These are phyloP conservation scores for Beauveria sp. DNA, from an alignment of 2,329 filamentous ascomycete species.

Conservation along the genomic window DNA sequence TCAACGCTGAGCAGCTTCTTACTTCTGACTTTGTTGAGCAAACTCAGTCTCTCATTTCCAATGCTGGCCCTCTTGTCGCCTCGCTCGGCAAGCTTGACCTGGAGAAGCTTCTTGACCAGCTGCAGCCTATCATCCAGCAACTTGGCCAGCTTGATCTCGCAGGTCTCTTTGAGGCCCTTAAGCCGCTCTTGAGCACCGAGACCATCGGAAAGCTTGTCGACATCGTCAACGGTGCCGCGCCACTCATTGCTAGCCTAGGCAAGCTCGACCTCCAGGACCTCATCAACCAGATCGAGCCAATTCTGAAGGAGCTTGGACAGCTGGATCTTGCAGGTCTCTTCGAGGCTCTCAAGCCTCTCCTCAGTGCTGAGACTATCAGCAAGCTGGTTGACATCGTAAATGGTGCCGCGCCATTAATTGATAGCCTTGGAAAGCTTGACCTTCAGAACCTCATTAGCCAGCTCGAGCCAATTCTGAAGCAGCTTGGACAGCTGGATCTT, in stretches of 20 bases:
- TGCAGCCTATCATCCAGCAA: conserved; percentile 21
- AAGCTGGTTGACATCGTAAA: conserved; percentile 9
- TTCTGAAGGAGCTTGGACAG: conserved; percentile 17
- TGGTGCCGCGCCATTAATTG: conserved; percentile 9
- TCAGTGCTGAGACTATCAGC: conserved; percentile 9
- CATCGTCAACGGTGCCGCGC: conserved; percentile 2
- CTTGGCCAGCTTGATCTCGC: conserved; percentile 14
- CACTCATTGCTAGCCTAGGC: conserved; percentile 2
- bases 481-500: conserved; percentile 15
- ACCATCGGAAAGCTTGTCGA: conserved; percentile 3
- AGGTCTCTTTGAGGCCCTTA: conserved; percentile 13
- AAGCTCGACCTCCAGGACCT: conserved; percentile 14
- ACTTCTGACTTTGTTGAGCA: conserved; percentile 11
- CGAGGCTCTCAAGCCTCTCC: conserved; percentile 12
- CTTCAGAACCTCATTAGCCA: conserved; percentile 17
- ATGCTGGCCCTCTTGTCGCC: conserved; percentile 11
- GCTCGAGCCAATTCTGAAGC: conserved; percentile 21
- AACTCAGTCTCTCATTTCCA: conserved; percentile 14
- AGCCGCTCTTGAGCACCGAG: conserved; percentile 9
- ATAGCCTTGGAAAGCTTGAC: conserved; percentile 11
- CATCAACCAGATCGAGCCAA: conserved; percentile 20
- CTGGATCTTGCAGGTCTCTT: conserved; percentile 14
- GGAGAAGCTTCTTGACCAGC: conserved; percentile 17
- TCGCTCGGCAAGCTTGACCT: conserved; percentile 11
- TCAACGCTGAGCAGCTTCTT: conserved; percentile 13